phyloP scores from a whole-genome alignment of 73 alveolate species.

The Tetrahymena elliotti region DNA sequence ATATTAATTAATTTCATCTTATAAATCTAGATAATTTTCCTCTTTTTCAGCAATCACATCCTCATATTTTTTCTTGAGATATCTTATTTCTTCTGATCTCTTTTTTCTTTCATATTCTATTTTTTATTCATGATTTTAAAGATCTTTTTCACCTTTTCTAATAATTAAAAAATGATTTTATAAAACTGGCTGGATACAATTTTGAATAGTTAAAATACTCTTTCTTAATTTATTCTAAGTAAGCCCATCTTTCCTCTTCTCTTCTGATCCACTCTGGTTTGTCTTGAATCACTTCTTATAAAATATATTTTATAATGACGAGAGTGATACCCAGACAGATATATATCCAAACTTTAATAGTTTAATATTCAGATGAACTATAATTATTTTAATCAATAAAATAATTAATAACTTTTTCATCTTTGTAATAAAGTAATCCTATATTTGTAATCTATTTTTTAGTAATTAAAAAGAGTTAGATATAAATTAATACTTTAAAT shows the following conservation, averaged over 20 bases:
- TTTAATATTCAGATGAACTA: background rate
- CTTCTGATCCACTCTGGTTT: background rate
- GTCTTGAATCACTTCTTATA: background rate
- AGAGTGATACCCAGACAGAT: background rate
- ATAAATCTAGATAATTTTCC: background rate
- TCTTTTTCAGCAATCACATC: background rate
- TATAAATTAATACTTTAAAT: constrained; percentile 1
- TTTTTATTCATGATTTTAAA: background rate
- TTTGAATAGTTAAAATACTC: background rate
- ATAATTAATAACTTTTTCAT: background rate
- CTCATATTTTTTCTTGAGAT: background rate
- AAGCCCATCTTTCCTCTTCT: background rate
- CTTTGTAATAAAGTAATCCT: constrained; percentile 10
- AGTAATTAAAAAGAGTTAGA: constrained; percentile 4
- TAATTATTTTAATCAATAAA: background rate
- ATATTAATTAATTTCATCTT: background rate
- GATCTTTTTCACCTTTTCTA: background rate
- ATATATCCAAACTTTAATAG: background rate
- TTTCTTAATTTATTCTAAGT: background rate
- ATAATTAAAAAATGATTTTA: too few relatives aligned
- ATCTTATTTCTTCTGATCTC: background rate
- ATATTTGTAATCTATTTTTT: background rate
- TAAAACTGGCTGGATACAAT: background rate
- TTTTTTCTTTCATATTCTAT: background rate
- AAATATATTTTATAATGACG: background rate